Evolutionary conservation across 805 yeast species (phyloP).

Genomic region (Hanseniaspora clermontiae): DNA sequence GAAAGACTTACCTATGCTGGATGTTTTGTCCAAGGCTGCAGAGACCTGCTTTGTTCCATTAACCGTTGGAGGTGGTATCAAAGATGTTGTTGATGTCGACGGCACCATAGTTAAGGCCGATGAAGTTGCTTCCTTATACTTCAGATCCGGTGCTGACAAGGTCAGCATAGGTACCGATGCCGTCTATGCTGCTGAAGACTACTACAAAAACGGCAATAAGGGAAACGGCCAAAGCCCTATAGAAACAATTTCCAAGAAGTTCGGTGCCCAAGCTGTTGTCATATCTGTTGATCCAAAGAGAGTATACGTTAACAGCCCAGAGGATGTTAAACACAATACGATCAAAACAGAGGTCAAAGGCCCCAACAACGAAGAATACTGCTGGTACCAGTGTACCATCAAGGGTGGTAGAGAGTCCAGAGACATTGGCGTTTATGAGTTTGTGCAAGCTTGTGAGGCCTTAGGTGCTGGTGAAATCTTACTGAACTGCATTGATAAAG

Average conservation of each 20-base stretch:
- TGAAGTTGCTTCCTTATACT: constrained; percentile 81
- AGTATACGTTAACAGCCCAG: constrained; percentile 45
- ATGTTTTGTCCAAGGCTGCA: constrained; percentile 71
- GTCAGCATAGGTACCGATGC: constrained; percentile 98
- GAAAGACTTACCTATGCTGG: constrained; percentile 88
- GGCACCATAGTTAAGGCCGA: constrained; percentile 71
- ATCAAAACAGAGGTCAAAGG: constrained; percentile 59
- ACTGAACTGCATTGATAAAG: constrained; percentile 89
- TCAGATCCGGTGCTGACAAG: constrained; percentile 95
- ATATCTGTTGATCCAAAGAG: constrained; percentile 97
- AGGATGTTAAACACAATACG: constrained; percentile 48
- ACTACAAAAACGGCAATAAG: constrained; percentile 42
- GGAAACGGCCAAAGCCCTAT: constrained; percentile 75
- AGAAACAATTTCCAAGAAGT: constrained; percentile 81
- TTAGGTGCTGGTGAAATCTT: constrained; percentile 94
- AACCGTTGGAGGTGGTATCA: constrained; percentile 97
- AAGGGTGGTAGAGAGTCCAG: constrained; percentile 91
- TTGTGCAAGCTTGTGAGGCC: constrained; percentile 76
- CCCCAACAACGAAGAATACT: constrained; percentile 77
- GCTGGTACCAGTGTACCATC: constrained; percentile 91
- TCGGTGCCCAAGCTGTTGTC: constrained; percentile 95
- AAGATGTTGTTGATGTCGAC: constrained; percentile 76
- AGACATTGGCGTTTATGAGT: constrained; percentile 82
- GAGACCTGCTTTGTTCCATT: constrained; percentile 89
- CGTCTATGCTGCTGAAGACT: constrained; percentile 78